Evolutionary conservation across 177 flowering plant genomes (phyloP), one percentile per base, ranked within the genome.

Genomic region (Vitis hybrid): DNA sequence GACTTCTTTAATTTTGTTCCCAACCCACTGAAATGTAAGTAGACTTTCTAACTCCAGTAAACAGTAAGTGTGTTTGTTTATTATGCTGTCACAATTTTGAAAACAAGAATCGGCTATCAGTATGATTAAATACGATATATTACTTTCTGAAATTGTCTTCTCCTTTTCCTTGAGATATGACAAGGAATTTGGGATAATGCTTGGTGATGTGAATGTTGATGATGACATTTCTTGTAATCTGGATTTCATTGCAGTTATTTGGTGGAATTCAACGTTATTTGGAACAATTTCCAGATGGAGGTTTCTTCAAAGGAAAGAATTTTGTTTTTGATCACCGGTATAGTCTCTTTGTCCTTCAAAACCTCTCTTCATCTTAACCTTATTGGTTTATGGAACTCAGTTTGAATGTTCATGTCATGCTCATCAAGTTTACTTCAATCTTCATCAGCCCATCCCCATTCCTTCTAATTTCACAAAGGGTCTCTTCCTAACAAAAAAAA

Each of bases 241-340:
- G 58, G 60, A 20, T 7, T 78, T 71, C 71, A 2, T 73, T 81
- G 82, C 92, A 92, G 97, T 77, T 95, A 65, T 95, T 62, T 87
- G 99, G 97, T 76, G 99, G 99, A 64, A 95, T 95, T 67, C 99
- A 95, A 61, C 88, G 97, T 64, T 95, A 95, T 70, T 68, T 95
- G 82, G 99, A 95, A 74, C 92, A 92, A 69, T 92, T 82, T 79
- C 94, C 97, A n/a, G 93, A 88, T 84, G 99, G 99, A 75, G 99
- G 99, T 14, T 90, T 87, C 77, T 95, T 92, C 78, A 86, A 83
- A 74, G 97, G 99, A 79, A 92, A 95, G 86, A 95, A 95, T 78
- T 95, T 95, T 85, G 99, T 95, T 72, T 95, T 91, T 82, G 99
- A 95, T 80, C 97, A 88, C 78, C 82, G 98, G 98, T 95, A 82